Base-by-base conservation (phyloP, 305 asterid genomes). In the Solanum hybrid region DNA sequence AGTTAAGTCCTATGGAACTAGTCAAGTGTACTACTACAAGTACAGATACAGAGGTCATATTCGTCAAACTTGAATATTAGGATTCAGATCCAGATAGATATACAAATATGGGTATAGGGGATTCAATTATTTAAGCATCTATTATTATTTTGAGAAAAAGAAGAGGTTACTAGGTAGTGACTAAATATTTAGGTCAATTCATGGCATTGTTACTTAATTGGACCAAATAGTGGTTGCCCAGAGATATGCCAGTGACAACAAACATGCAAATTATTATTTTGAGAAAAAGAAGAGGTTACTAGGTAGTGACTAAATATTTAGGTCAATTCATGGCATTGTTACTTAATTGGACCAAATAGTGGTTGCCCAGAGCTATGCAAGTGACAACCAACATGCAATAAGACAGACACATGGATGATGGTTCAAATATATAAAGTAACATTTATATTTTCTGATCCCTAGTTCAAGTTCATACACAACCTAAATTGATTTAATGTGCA, bases 271-370 rank as follows among this genome's bases (percentile, higher is more conserved):
- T 84, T 51, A 31, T 84, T 84, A 84, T 51, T 31, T 84, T 84
- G 27, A 31, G 29, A 6, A 85, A 84, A 20, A 31, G 29, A 51
- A 85, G 42, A 31, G 29, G 76, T 84, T 56, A 32, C 76, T 31
- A 22, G 42, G 87, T 56, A 85, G 73, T 84, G 87, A 27, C 87
- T 46, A 84, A 17, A 29, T 84, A 84, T 29, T 46, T 51, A 84
- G 87, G 40, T n/a, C 40, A 84, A 46, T 31, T 84, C 73, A 31
- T 79, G 64, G 75, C n/a, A 51, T 29, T 84, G 73, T 84, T 29
- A 82, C 29, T 31, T 84, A 82, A 84, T 82, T 27, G 73, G 87
- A 82, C 60, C 87, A 82, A 82, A 82, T 16, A 82, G 87, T 42
- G 87, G 17, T 29, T 27, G 38, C 87, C 69, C 10, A 56, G 69